Conservation (phyloP, 495 filamentous ascomycete species). For the Letharia lupina region DNA sequence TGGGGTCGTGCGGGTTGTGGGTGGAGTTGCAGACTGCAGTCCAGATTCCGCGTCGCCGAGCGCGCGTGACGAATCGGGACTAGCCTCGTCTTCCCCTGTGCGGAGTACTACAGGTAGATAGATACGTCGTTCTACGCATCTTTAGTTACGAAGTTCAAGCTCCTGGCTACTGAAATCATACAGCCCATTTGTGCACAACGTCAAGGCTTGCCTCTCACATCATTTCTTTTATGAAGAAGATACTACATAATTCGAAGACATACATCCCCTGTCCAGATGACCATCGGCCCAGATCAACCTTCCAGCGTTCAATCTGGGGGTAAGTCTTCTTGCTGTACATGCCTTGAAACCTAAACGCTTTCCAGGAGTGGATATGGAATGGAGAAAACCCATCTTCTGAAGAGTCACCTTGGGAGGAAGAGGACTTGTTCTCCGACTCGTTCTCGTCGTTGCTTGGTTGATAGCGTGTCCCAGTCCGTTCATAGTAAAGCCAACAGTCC, state of each 20-base stretch:
- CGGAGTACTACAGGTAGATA: no score
- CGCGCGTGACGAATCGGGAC: background rate
- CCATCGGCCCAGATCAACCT: conserved; percentile 11
- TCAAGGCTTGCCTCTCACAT: background rate
- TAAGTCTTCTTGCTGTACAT: no score
- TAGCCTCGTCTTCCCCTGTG: background rate
- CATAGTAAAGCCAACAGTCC: background rate
- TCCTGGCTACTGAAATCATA: no score
- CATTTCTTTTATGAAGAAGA: background rate
- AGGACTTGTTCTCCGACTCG: background rate
- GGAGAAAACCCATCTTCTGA: background rate
- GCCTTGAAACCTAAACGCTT: background rate
- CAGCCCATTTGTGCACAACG: no score
- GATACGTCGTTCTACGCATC: no score
- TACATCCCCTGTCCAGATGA: conserved; percentile 7
- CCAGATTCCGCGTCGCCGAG: background rate
- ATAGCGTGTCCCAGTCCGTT: background rate
- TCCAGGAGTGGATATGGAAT: background rate
- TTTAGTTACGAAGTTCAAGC: no score
- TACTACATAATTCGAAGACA: background rate
- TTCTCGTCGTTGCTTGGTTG: background rate
- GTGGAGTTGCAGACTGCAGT: background rate
- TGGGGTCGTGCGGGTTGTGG: background rate
- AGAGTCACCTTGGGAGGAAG: background rate
- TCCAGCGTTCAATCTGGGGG: conserved; percentile 8